Evolutionary conservation across 495 filamentous ascomycete species (phyloP).

Genomic region (Penicillium manginii): DNA sequence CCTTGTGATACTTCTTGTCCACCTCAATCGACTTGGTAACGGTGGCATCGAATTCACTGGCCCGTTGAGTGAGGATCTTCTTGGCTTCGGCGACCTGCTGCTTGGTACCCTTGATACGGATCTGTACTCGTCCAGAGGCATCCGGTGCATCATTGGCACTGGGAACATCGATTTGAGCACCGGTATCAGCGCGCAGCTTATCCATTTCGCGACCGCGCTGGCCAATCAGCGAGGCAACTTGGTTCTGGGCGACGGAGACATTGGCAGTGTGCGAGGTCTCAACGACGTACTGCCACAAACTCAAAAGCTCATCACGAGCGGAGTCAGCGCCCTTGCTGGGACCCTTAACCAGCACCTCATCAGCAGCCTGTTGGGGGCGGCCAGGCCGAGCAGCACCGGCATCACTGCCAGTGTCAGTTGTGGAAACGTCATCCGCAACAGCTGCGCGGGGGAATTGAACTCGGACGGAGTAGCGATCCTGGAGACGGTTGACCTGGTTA

Average conservation of each 20-base stretch:
- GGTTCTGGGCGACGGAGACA: slow-evolving; percentile 83
- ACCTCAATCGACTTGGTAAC: slow-evolving; percentile 82
- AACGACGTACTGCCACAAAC: slow-evolving; percentile 80
- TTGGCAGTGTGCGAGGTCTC: slow-evolving; percentile 79
- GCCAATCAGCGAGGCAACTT: slow-evolving; percentile 88
- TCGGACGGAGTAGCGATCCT: slow-evolving; percentile 86
- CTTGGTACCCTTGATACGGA: slow-evolving; percentile 89
- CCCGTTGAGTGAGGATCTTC: slow-evolving; percentile 82
- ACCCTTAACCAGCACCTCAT: slow-evolving; percentile 90
- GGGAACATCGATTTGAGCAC: slow-evolving; percentile 89
- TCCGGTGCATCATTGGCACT: slow-evolving; percentile 63
- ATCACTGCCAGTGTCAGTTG: slow-evolving; percentile 72
- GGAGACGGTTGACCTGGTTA: slow-evolving; percentile 67
- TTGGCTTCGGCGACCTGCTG: slow-evolving; percentile 86
- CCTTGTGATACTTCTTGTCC: slow-evolving; percentile 88
- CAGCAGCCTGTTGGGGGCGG: slow-evolving; percentile 72
- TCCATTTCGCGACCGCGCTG: slow-evolving; percentile 89
- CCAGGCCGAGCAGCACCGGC: slow-evolving; percentile 60
- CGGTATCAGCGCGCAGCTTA: slow-evolving; percentile 77
- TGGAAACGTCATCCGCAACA: slow-evolving; percentile 67
- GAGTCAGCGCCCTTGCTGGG: slow-evolving; percentile 89
- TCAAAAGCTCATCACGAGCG: slow-evolving; percentile 86
- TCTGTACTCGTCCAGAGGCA: slow-evolving; percentile 69
- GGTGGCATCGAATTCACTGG: slow-evolving; percentile 81
- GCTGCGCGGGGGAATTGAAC: slow-evolving; percentile 87